Evolutionary conservation across 345 rosid genomes (phyloP).

Genomic region (Psidium guajava): DNA sequence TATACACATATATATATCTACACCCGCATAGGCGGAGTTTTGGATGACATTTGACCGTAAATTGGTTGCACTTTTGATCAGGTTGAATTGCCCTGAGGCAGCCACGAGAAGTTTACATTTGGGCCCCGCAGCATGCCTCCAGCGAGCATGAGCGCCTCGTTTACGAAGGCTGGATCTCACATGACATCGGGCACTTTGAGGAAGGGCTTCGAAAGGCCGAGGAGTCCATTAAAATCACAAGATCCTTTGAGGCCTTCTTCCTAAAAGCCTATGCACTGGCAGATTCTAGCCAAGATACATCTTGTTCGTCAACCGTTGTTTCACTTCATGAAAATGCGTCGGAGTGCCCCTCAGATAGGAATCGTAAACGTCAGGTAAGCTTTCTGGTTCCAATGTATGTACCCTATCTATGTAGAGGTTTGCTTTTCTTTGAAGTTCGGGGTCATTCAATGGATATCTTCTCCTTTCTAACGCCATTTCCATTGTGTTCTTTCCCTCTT

Average conservation of each 20-base stretch:
- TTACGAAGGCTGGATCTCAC: slow-evolving; percentile 96
- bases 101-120: slow-evolving; percentile 94
- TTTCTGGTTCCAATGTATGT: neutral
- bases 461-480: neutral
- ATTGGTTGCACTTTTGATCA: slow-evolving; percentile 4
- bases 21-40: neutral
- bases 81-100: slow-evolving; percentile 94
- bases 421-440: neutral
- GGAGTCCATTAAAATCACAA: slow-evolving; percentile 62
- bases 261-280: slow-evolving; percentile 98
- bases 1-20: neutral
- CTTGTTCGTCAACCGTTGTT: slow-evolving; percentile 71
- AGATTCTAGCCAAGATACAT: slow-evolving; percentile 78
- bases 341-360: slow-evolving; percentile 90
- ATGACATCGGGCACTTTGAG: slow-evolving; percentile 90
- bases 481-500: neutral
- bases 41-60: neutral
- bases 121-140: slow-evolving; percentile 81
- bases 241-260: slow-evolving; percentile 98
- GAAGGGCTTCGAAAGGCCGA: slow-evolving; percentile 93
- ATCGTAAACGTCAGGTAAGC: slow-evolving; percentile 95
- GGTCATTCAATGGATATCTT: neutral
- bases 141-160: slow-evolving; percentile 84
- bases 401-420: neutral
- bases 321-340: slow-evolving; percentile 93